Evolutionary conservation across 768 basidiomycete genomes (phyloP), one percentile per base, ranked within the genome.

Genomic region (Hydnomerulius pinastri): DNA sequence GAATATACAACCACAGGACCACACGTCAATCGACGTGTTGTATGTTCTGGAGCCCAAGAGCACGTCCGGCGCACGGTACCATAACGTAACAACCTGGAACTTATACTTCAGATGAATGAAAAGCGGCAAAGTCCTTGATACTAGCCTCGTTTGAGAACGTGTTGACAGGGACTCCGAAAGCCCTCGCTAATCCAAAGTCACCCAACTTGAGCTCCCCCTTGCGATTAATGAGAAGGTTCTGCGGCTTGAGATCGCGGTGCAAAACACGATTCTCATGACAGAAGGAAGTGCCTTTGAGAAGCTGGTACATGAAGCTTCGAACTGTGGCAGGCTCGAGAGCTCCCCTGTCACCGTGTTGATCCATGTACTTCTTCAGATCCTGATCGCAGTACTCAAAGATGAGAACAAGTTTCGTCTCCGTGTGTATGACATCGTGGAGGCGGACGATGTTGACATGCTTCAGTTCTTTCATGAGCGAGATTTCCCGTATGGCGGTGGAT

Each of bases 291-390:
- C 97, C 97, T 70, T 92, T 95, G 58, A 98, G 78, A 20, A 98
- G 82, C 67, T 99, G 97, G 70, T 88, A 96, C 88, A 98, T 97
- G 73, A 99, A 99, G 65, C 91, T 94, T 50, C 92, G 86, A 53
- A 98, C 77, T 4, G 91, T 93, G 38, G 80, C 78, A 15, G 90
- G 85, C 55, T 97, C 93, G 36, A 99, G 79, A 4, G 96, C 94
- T 46, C 97, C 94, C 37, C 95, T 84, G 57, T 98, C 94, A 48
- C 97, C 97, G 60, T 97, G 87, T 29, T 91, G 87, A 69, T 99
- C 97, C 97, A 99, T 99, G 70, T 98, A 98, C 67, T 93, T 94
- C 72, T 99, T 99, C 39, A 99, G 79, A 73, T 99, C 97, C 71
- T 95, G 92, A 62, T 99, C 97, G 70, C 94, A 97, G 67, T 83